A percentile compares a stretch with the other conserved stretches of the same genome.
Evolutionary conservation across 2,329 filamentous ascomycete species (phyloP).

Genomic region (Monascus ruber): DNA sequence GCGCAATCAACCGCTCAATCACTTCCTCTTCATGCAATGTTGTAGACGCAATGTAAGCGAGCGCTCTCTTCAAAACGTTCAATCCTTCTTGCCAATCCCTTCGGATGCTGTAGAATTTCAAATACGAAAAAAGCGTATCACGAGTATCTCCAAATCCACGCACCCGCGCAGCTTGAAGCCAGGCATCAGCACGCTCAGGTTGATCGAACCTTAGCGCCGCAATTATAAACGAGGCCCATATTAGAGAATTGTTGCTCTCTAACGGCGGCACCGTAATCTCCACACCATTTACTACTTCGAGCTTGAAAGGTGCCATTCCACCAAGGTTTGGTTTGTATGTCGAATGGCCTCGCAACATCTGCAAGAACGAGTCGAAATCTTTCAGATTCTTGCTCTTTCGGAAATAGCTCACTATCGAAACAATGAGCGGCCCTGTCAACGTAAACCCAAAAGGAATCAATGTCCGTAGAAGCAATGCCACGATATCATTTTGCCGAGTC

Average conservation of each 20-base stretch:
- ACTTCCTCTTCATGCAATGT: constrained; percentile 14
- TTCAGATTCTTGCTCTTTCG: constrained; percentile 30
- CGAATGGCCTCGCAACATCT: constrained; percentile 22
- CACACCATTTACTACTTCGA: constrained; percentile 22
- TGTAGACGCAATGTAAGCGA: constrained; percentile 26
- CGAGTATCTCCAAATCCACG: constrained; percentile 27
- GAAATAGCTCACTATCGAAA: constrained; percentile 26
- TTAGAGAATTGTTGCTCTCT: constrained; percentile 20
- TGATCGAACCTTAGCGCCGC: constrained; percentile 30
- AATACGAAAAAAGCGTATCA: constrained; percentile 24
- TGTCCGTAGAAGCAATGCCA: constrained; percentile 26
- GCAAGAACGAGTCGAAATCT: constrained; percentile 29
- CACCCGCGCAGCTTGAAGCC: constrained; percentile 23
- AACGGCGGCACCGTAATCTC: constrained; percentile 26
- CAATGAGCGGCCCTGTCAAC: constrained; percentile 23
- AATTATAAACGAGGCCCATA: constrained; percentile 26
- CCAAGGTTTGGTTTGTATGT: constrained; percentile 24
- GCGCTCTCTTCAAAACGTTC: constrained; percentile 19
- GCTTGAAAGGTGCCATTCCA: constrained; percentile 12
- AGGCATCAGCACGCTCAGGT: constrained; percentile 29
- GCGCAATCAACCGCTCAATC: constrained; percentile 24
- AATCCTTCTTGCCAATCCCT: constrained; percentile 26
- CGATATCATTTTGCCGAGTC: constrained; percentile 28
- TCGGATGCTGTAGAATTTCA: constrained; percentile 26
- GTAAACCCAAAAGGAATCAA: constrained; percentile 27